Evolutionary conservation across 208 protist genomes (phyloP).

Genomic region (Wallacemonas sp.): DNA sequence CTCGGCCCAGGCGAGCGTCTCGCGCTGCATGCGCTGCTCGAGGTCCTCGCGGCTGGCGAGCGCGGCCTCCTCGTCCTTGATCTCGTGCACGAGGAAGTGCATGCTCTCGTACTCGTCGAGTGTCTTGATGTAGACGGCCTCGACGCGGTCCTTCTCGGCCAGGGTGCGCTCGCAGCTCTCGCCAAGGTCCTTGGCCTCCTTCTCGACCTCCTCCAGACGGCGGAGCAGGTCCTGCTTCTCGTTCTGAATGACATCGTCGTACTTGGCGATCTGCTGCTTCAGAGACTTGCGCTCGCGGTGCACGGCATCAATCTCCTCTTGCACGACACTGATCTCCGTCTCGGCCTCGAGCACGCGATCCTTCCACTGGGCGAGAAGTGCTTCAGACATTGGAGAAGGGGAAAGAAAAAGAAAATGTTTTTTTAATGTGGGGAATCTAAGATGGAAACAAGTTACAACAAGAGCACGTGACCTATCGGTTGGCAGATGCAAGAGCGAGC

Average conservation of each 20-base stretch:
- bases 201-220: conserved; percentile 71
- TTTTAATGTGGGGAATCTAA: conserved; percentile 1
- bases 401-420: not conserved
- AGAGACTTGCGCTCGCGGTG: conserved; percentile 41
- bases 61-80: conserved; percentile 71
- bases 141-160: conserved; percentile 55
- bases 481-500: not conserved
- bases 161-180: conserved; percentile 54
- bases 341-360: conserved; percentile 77
- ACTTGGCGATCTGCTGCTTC: conserved; percentile 50
- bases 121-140: conserved; percentile 74
- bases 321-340: conserved; percentile 56
- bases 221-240: conserved; percentile 71
- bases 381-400: conserved; percentile 17
- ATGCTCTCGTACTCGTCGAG: conserved; percentile 86
- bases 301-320: conserved; percentile 71
- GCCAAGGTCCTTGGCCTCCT: conserved; percentile 54
- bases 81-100: conserved; percentile 73
- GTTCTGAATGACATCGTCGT: conserved; percentile 45
- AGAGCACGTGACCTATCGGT: not conserved
- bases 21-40: conserved; percentile 61
- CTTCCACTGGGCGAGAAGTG: conserved; percentile 58
- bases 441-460: not conserved
- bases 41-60: conserved; percentile 66
- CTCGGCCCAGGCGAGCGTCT: conserved; percentile 79